These are phyloP conservation scores for Nicotiana attenuata DNA, from an alignment of 257 asterid species.

Conservation along the genomic window DNA sequence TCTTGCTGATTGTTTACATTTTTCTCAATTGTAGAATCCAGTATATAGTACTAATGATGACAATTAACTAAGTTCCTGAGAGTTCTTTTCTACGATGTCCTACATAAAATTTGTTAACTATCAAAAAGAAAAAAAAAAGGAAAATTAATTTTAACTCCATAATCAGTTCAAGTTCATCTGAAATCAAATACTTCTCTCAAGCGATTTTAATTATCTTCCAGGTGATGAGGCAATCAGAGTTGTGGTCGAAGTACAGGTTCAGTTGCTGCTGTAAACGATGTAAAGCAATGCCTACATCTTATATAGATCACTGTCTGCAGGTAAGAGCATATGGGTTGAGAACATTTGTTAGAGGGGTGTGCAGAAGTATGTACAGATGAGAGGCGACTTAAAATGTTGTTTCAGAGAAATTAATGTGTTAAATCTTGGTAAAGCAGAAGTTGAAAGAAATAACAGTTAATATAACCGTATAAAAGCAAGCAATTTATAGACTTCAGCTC, in stretches of 20 bases:
- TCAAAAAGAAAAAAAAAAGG: not conserved
- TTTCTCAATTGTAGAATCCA: not conserved
- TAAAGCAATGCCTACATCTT: conserved; percentile 36
- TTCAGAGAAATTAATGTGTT: not conserved
- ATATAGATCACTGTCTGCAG: conserved; percentile 50
- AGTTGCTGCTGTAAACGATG: conserved; percentile 61
- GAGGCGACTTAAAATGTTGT: not conserved
- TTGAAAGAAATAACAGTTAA: not conserved
- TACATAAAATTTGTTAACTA: not conserved
- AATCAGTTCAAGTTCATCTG: not conserved
- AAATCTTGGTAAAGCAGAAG: not conserved
- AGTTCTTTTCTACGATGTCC: not conserved
- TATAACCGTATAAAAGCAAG: not conserved
- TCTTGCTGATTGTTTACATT: not conserved
- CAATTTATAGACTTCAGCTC: not conserved
- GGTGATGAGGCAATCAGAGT: conserved; percentile 55
- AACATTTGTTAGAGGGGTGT: not conserved
- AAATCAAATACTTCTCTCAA: not conserved
- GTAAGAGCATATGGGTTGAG: conserved; percentile 34
- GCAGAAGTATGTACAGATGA: not conserved
- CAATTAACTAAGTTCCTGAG: not conserved
- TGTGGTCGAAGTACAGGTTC: conserved; percentile 58
- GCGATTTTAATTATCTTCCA: conserved; percentile 20
- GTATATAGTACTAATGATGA: not conserved
- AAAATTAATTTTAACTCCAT: not conserved